Conservation (phyloP, 2,329 filamentous ascomycete species). For the Chrysoporthe austroafricana region DNA sequence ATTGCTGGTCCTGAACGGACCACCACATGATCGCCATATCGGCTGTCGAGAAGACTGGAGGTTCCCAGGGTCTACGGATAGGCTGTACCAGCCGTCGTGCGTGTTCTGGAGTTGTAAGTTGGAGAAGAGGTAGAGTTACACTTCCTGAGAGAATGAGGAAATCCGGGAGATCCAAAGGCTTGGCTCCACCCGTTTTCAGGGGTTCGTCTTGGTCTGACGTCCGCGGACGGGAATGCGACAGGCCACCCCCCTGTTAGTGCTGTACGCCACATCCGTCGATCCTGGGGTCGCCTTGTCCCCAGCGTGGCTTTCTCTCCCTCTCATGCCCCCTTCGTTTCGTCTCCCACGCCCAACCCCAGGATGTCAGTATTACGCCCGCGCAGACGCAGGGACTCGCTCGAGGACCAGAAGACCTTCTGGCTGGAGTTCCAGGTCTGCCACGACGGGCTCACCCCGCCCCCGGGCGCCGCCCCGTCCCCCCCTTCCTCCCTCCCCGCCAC, state of each 20-base stretch:
- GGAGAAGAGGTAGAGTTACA: neutral
- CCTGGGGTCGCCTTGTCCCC: neutral
- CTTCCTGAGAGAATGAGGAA: too few relatives aligned
- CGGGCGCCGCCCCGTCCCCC: neutral
- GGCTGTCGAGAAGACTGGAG: too few relatives aligned
- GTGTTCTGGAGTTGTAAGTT: too few relatives aligned
- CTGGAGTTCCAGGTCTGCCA: constrained; percentile 51
- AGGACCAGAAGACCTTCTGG: constrained; percentile 40
- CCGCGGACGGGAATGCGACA: neutral
- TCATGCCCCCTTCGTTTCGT: neutral
- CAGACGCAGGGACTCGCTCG: constrained; percentile 18
- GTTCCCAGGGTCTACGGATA: too few relatives aligned
- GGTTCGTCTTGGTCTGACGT: neutral
- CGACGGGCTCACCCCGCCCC: constrained; percentile 34
- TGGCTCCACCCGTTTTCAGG: neutral
- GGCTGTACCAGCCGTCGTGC: too few relatives aligned
- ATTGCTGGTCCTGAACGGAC: too few relatives aligned
- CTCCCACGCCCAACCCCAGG: neutral
- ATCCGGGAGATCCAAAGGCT: neutral
- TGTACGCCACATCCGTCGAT: neutral
- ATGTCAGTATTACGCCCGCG: constrained; percentile 6
- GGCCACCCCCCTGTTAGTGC: neutral
- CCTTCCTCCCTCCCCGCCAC: constrained; percentile 23
- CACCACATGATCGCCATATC: too few relatives aligned
- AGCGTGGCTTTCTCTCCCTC: neutral